These are phyloP conservation scores for Phytophthora agathidicida DNA, from an alignment of 352 stramenopile species.

Conservation along the genomic window DNA sequence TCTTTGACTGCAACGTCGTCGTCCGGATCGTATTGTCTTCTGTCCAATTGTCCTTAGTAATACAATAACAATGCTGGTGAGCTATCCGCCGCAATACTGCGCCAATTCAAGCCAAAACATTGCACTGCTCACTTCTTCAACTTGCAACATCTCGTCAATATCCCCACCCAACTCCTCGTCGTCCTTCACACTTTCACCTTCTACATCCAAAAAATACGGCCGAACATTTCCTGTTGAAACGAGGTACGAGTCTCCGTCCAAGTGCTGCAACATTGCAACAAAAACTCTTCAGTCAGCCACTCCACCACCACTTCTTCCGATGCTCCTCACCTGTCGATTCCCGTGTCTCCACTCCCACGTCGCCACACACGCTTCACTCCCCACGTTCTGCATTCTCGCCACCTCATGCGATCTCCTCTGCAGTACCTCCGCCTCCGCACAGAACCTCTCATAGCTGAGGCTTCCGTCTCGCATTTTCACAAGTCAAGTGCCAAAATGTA, in stretches of 20 bases:
- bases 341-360: constrained; percentile 73
- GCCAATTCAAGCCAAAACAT: not conserved
- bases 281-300: not conserved
- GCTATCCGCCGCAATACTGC: not conserved
- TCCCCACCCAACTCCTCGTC: not conserved
- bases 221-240: constrained; percentile 57
- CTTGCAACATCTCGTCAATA: constrained; percentile 22
- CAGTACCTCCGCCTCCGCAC: constrained; percentile 49
- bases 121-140: constrained; percentile 21
- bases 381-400: constrained; percentile 6
- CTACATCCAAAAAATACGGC: not conserved
- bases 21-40: constrained; percentile 6
- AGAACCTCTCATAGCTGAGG: constrained; percentile 62
- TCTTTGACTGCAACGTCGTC: not conserved
- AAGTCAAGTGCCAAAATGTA: constrained; percentile 3
- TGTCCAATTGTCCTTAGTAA: constrained; percentile 4
- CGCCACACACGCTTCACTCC: constrained; percentile 1
- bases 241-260: constrained; percentile 70
- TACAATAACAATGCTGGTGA: not conserved
- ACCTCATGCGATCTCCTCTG: constrained; percentile 42
- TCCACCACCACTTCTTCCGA: not conserved
- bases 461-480: constrained; percentile 29
- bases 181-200: not conserved
- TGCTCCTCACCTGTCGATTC: constrained; percentile 41
- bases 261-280: constrained; percentile 42